Evolutionary conservation across 1,139 yeast genomes (phyloP), one percentile per base, ranked within the genome.

Genomic region (Hyphopichia wangnamkhiaoensis): DNA sequence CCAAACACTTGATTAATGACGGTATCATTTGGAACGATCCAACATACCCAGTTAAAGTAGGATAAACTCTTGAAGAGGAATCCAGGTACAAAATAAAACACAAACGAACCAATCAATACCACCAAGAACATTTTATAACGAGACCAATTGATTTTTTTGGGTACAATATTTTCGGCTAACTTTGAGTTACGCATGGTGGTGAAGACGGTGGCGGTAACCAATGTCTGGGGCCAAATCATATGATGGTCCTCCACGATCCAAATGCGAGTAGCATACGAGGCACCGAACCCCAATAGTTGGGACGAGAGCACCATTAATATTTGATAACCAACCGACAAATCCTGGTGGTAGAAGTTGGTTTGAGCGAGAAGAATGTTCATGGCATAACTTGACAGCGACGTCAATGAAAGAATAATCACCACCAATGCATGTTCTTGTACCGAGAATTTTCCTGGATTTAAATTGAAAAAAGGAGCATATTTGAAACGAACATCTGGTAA

Each of bases 1-100:
- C 84, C 82, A 52, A 78, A 76, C 35, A 80, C 53, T 51, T 77
- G 81, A 55, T 75, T 74, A 28, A 79, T 63, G 19, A 72, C 69
- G 25, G 70, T 69, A 41, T 55, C 56, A 42, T 59, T 45, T 23
- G 65, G 64, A 14, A 48, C 54, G 31, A 60, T 61, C 66, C 66
- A 61, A 25, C 63, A 58, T 38, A 59, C 56, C 64, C 41, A 42
- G 24, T 37, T 42, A n/a, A 30, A 30, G 3, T n/a, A 30, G 3
- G 33, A 30, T 3, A 18, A 14, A 3, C 24, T 23, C n/a, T 18
- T 14, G 17, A 30, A 30, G 12, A 30, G 19, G 10, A 30, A 30
- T 14, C 47, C 54, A 1, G 61, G 61, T 9, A 57, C 46, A 53
- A 57, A 56, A 44, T 49, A 57, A 50, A 52, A 57, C 12, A 49